phyloP scores from a whole-genome alignment of 2,329 filamentous ascomycete genomes.

The Keithomyces neogunnii region DNA sequence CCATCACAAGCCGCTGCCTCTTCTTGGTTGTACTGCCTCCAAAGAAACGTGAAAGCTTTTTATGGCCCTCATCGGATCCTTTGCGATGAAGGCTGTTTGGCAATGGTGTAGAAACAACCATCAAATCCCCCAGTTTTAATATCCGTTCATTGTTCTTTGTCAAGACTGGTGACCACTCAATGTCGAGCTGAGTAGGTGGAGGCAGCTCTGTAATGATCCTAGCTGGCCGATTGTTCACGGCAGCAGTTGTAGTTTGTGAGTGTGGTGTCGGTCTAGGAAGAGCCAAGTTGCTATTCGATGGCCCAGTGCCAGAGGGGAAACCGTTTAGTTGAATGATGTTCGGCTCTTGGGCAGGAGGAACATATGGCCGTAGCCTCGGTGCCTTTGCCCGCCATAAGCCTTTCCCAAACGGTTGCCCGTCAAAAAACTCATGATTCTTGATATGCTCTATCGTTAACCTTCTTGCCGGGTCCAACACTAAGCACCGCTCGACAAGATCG shows the following conservation, averaged over 20 bases:
- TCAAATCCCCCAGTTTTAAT: slow-evolving; percentile 82
- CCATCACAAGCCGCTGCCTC: slow-evolving; percentile 84
- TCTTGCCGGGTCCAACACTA: slow-evolving; percentile 79
- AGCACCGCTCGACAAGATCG: slow-evolving; percentile 80
- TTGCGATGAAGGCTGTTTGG: slow-evolving; percentile 66
- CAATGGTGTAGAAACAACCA: slow-evolving; percentile 72
- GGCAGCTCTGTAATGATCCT: slow-evolving; percentile 90
- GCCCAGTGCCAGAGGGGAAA: slow-evolving; percentile 18
- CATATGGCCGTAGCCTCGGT: slow-evolving; percentile 76
- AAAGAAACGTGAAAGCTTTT: slow-evolving; percentile 91
- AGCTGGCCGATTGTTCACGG: slow-evolving; percentile 52
- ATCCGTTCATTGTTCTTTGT: slow-evolving; percentile 90
- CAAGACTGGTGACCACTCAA: slow-evolving; percentile 96
- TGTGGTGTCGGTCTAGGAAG: slow-evolving; percentile 22
- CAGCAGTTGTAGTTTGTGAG: slow-evolving; percentile 28
- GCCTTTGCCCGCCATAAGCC: slow-evolving; percentile 83
- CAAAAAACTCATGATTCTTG: slow-evolving; percentile 93
- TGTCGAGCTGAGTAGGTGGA: slow-evolving; percentile 92
- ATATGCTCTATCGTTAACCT: slow-evolving; percentile 91
- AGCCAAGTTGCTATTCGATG: slow-evolving; percentile 18
- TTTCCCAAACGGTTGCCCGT: slow-evolving; percentile 76
- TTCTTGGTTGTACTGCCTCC: slow-evolving; percentile 87
- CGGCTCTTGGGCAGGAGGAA: slow-evolving; percentile 67
- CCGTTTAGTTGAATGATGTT: slow-evolving; percentile 67
- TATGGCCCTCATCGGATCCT: slow-evolving; percentile 64